Percentiles rank a stretch among this genome's conserved stretches.
Conservation (phyloP, 768 basidiomycete species). For the Boletus huronensis region DNA sequence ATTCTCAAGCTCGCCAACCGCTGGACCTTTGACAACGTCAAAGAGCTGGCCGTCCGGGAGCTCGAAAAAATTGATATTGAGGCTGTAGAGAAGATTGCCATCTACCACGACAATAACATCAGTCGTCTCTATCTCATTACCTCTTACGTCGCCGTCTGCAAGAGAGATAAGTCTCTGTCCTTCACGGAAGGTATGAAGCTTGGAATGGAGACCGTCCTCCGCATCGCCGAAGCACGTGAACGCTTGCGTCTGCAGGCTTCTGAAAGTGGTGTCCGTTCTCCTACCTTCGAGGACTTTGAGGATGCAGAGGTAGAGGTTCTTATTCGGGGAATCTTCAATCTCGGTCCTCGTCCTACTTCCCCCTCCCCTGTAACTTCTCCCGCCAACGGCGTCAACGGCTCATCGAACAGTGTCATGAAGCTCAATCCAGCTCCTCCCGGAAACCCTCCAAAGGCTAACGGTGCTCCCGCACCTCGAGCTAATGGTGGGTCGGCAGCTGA, state of each 20-base stretch:
- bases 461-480: slow-evolving; percentile 18
- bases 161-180: slow-evolving; percentile 34
- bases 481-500: slow-evolving; percentile 33
- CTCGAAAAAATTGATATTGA: slow-evolving; percentile 37
- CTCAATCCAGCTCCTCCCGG: slow-evolving; percentile 19
- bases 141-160: slow-evolving; percentile 35
- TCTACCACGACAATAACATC: slow-evolving; percentile 38
- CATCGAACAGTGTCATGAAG: slow-evolving; percentile 13
- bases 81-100: slow-evolving; percentile 35
- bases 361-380: slow-evolving; percentile 9
- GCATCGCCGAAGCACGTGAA: slow-evolving; percentile 40
- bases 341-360: slow-evolving; percentile 28
- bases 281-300: slow-evolving; percentile 33
- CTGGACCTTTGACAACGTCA: slow-evolving; percentile 42
- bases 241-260: slow-evolving; percentile 34
- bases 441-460: slow-evolving; percentile 21
- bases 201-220: slow-evolving; percentile 37
- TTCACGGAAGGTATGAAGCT: slow-evolving; percentile 41
- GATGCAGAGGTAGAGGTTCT: slow-evolving; percentile 26
- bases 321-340: slow-evolving; percentile 28
- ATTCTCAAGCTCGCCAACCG: slow-evolving; percentile 38
- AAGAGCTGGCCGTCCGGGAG: slow-evolving; percentile 37
- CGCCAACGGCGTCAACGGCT: slow-evolving; percentile 12
- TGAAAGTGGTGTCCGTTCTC: slow-evolving; percentile 30
- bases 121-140: slow-evolving; percentile 35